phyloP scores from a whole-genome alignment of 495 filamentous ascomycete species.

The Aspergillus diversus region DNA sequence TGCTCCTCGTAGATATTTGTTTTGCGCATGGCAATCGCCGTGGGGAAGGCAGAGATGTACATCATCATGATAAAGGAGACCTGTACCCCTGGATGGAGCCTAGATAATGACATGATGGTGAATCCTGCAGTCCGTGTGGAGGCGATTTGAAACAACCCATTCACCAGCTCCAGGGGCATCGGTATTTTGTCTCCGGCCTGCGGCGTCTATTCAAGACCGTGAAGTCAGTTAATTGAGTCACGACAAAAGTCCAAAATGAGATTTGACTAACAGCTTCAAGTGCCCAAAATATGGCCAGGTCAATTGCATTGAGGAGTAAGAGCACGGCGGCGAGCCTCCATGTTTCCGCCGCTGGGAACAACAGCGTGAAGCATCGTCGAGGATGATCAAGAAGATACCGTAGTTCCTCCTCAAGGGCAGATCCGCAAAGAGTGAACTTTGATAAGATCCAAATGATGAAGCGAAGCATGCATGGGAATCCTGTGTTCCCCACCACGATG shows the following conservation, averaged over 20 bases:
- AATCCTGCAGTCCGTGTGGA: slow-evolving; percentile 85
- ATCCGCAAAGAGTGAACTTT: slow-evolving; percentile 53
- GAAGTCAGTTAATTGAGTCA: neutral
- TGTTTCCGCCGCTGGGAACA: slow-evolving; percentile 79
- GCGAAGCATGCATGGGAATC: slow-evolving; percentile 84
- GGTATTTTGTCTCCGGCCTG: slow-evolving; percentile 58
- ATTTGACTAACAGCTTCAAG: slow-evolving; percentile 69
- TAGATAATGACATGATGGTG: slow-evolving; percentile 67
- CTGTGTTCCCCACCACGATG: slow-evolving; percentile 86
- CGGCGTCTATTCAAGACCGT: slow-evolving; percentile 9
- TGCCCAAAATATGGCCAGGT: slow-evolving; percentile 75
- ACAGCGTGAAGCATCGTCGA: slow-evolving; percentile 83
- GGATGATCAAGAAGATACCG: slow-evolving; percentile 86
- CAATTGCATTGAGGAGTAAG: slow-evolving; percentile 73
- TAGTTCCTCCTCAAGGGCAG: slow-evolving; percentile 74
- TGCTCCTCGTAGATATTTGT: slow-evolving; percentile 94
- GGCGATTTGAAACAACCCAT: slow-evolving; percentile 80
- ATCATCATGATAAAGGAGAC: slow-evolving; percentile 93
- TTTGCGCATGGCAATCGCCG: slow-evolving; percentile 82
- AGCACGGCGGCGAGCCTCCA: slow-evolving; percentile 87
- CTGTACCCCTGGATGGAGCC: slow-evolving; percentile 81
- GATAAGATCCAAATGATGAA: slow-evolving; percentile 77
- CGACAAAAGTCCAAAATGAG: neutral
- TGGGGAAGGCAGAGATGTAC: slow-evolving; percentile 93
- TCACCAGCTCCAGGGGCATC: slow-evolving; percentile 65